Evolutionary conservation across 2,329 filamentous ascomycete species (phyloP).

Genomic region (Sclerotinia minor): DNA sequence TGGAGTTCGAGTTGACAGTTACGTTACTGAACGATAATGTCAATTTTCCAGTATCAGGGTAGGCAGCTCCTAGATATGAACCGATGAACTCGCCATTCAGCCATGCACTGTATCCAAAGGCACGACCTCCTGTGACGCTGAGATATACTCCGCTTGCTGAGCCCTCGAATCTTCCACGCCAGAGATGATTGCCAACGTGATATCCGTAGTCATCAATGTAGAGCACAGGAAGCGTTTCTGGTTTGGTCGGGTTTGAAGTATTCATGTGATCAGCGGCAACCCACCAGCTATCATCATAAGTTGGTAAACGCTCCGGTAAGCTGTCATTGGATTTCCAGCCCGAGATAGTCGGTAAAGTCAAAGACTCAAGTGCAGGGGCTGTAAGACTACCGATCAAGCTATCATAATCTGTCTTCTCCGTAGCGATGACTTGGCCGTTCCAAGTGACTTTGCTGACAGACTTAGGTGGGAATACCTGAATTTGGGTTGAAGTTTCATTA

Average conservation of each 20-base stretch:
- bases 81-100: conserved; percentile 58
- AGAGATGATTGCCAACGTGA: conserved; percentile 48
- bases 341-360: conserved; percentile 30
- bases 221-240: conserved; percentile 47
- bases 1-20: conserved; percentile 42
- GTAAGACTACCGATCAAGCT: conserved; percentile 39
- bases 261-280: conserved; percentile 21
- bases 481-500: conserved; percentile 42
- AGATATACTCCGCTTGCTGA: conserved; percentile 38
- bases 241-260: conserved; percentile 42
- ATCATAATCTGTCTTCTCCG: conserved; percentile 46
- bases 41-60: conserved; percentile 40
- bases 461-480: conserved; percentile 52
- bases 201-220: conserved; percentile 49
- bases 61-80: conserved; percentile 48
- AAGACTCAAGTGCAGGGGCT: conserved; percentile 23
- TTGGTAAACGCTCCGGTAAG: conserved; percentile 45
- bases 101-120: conserved; percentile 33
- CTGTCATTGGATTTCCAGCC: conserved; percentile 46
- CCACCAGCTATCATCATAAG: conserved; percentile 45
- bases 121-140: conserved; percentile 26
- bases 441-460: conserved; percentile 50
- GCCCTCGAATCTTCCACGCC: conserved; percentile 41
- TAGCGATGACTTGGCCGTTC: conserved; percentile 48
- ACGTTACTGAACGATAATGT: conserved; percentile 43